Evolutionary conservation across 2,329 filamentous ascomycete species (phyloP), one percentile per base, ranked within the genome.

Genomic region (Pyricularia sp.): DNA sequence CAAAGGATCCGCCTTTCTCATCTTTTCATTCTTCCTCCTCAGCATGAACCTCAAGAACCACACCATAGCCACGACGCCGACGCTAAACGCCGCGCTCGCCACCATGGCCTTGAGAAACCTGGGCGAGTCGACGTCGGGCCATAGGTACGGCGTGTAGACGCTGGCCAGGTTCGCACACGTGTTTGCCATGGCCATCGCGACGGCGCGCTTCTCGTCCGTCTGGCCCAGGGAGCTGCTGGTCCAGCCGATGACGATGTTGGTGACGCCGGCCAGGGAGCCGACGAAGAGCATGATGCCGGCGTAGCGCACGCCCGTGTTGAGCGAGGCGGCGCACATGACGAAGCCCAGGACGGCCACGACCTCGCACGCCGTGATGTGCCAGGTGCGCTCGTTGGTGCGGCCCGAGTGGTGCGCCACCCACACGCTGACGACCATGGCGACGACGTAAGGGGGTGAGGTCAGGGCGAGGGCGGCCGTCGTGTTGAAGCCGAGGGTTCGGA

Each of bases 171-270:
- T 63, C 22, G 35, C 62, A 22, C 35, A 49, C n/a, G 86, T 68
- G 68, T 87, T 87, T 64, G 88, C 73, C 40, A 89, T 74, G 2
- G 84, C 81, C 62, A 89, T 84, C 6, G 84, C 84, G 22, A 83
- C 81, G 16, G 87, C 88, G 19, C 86, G 79, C 65, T 85, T 82
- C 0, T 84, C 86, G 70, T 88, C 86, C 49, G 79, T 84, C 62
- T 63, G 62, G 16, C 87, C 87, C 73, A 89, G 86, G 71, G 90
- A 90, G 72, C 89, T 86, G 40, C 87, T 74, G 19, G 86, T 82
- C 88, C 88, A 91, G 0, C 88, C 85, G 19, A 91, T 77, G 26
- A 88, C 86, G 69, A 90, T 86, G 1, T 83, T 82, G 67, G 90
- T 88, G 19, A 81, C 81, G 0, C 88, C 84, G 70, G 90, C 91